Evolutionary conservation across 345 rosid species (phyloP).

Genomic region (Cardamine chenopodiifolia): DNA sequence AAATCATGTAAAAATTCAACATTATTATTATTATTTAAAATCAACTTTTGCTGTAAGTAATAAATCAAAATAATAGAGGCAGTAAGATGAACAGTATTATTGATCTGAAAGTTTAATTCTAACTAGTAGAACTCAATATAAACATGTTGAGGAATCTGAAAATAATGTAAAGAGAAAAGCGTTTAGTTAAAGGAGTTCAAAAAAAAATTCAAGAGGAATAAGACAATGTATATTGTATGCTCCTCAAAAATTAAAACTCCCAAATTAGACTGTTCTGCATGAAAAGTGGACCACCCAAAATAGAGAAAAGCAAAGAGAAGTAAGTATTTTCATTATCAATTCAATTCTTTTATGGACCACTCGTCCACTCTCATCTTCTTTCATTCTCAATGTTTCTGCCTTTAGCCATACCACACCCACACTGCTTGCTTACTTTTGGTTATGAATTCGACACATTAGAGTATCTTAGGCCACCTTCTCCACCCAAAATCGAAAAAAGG

Average conservation of each 20-base stretch:
- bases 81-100: not conserved
- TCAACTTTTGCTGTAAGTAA: not conserved
- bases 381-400: conserved; percentile 38
- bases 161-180: not conserved
- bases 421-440: conserved; percentile 40
- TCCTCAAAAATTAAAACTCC: conserved; percentile 13
- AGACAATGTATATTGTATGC: conserved; percentile 16
- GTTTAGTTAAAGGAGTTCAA: not conserved
- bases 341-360: conserved; percentile 39
- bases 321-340: not conserved
- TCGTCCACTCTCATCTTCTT: conserved; percentile 42
- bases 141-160: conserved; percentile 21
- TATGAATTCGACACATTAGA: conserved; percentile 30
- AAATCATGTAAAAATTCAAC: conserved; percentile 10
- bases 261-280: conserved; percentile 28
- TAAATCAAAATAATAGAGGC: not conserved
- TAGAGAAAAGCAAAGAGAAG: conserved; percentile 27
- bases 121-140: not conserved
- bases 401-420: conserved; percentile 42
- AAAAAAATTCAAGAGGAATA: conserved; percentile 29
- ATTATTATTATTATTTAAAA: not conserved
- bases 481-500: conserved; percentile 24
- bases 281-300: conserved; percentile 34
- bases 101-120: not conserved
- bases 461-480: conserved; percentile 30